Evolutionary conservation across 208 protist species (phyloP), one percentile per base, ranked within the genome.

Genomic region (Endotrypanum monterogeii): DNA sequence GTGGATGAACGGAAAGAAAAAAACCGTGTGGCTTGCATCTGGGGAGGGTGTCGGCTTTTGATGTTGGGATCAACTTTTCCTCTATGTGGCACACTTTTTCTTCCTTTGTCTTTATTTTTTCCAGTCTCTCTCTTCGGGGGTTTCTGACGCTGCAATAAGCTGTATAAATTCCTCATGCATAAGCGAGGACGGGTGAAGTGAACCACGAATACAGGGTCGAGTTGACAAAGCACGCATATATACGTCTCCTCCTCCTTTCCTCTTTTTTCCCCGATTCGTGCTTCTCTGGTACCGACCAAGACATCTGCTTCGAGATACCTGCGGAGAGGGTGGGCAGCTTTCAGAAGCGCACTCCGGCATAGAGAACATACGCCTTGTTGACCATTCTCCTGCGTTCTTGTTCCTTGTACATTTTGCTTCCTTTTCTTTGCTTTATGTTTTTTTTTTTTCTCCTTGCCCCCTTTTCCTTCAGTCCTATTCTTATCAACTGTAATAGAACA

Each of bases 401-500:
- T 23, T 11, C 56, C 63, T 55, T 55, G 63, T 37, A 55, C 44
- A 68, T 52, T 54, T 50, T 57, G 30, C 5, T 57, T 30, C 16
- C 52, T 7, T 16, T 18, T 6, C 25, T 58, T 18, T 2, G 2
- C 16, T 62, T 25, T 37, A 8, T 35, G 35, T 25, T 35, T 57
- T 28, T 5, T 57, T 57, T 57, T 57, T 30, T 48, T 11, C 44
- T 48, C 44, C 44, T 11, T 11, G 12, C n/a, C n/a, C n/a, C n/a
- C n/a, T n/a, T 55, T 69, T 52, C 56, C 0, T 41, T 44, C 66
- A 44, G 8, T 37, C 28, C 2, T 41, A 56, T 37, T 18, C 50
- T 56, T 41, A 70, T 20, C 66, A 39, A 32, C 39, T 50, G 25
- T 73, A 63, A 25, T 73, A 73, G 63, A 62, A 77, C 55, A 71